Evolutionary conservation across 306 rosid species (phyloP).

Genomic region (Quercus rubra): DNA sequence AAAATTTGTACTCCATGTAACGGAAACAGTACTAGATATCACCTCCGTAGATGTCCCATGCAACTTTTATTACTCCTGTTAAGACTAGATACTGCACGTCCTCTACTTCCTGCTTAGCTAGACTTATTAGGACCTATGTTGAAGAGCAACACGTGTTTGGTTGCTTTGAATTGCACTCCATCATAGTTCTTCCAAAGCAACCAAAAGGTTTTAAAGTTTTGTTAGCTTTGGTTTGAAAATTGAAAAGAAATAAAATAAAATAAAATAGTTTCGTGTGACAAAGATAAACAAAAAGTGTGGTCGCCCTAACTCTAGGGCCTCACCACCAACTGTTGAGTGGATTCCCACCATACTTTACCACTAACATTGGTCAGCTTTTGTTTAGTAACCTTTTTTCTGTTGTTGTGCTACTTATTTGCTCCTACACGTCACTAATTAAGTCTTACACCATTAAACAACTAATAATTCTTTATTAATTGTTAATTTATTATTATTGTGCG

Average conservation of each 20-base stretch:
- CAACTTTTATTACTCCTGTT: too few relatives aligned
- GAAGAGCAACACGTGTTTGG: conserved; percentile 53
- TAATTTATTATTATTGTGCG: neutral
- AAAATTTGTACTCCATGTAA: too few relatives aligned
- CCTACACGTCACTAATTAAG: conserved; percentile 16
- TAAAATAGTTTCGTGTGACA: neutral
- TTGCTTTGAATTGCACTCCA: conserved; percentile 23
- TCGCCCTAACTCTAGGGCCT: conserved; percentile 31
- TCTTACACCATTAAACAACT: conserved; percentile 20
- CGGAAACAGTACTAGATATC: too few relatives aligned
- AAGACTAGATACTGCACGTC: too few relatives aligned
- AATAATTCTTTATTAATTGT: conserved; percentile 5
- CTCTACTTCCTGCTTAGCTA: too few relatives aligned
- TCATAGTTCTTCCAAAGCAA: conserved; percentile 26
- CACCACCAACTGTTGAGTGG: conserved; percentile 61
- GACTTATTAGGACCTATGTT: neutral
- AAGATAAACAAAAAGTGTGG: conserved; percentile 25
- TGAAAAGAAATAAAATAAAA: neutral
- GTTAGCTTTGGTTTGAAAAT: conserved; percentile 14
- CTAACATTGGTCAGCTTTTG: conserved; percentile 51
- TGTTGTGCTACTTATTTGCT: conserved; percentile 19
- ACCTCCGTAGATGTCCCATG: too few relatives aligned
- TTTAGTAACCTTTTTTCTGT: neutral
- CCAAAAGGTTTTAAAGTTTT: neutral
- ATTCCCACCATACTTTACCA: conserved; percentile 52